Evolutionary conservation across 148 eudicot species (phyloP), one percentile per base, ranked within the genome.

Genomic region (Nyssa sinensis): DNA sequence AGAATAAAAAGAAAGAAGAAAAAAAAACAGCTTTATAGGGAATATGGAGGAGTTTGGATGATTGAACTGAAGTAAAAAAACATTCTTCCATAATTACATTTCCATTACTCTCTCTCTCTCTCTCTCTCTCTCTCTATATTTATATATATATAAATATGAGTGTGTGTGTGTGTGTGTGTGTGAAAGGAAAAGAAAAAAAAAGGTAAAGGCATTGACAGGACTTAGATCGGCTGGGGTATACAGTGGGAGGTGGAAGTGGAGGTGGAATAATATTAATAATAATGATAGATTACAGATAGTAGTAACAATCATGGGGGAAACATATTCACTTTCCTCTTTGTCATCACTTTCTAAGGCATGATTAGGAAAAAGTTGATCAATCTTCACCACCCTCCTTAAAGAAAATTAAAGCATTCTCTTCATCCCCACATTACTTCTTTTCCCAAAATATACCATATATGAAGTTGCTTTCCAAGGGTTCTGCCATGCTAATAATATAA

Each of bases 261-360:
- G 69, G 81, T 78, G 77, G 73, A 75, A 75, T 75, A 59, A 75
- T 75, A 24, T 24, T 34, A 37, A 37, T 25, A 66, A 66, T 60
- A 27, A 55, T 33, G 23, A 58, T 70, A 32, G 28, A n/a, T n/a
- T n/a, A n/a, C n/a, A n/a, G n/a, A n/a, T n/a, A n/a, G n/a, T 55
- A 35, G 44, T 17, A 72, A 77, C 64, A 74, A 78, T 84, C 74
- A 69, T 74, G 62, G 63, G 59, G 73, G 58, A 78, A 78, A 63
- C 77, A 79, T 77, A 77, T 72, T 70, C 80, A 78, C 79, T 81
- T 80, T 78, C 77, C 75, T 83, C 88, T 75, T 66, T 86, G 86
- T 80, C 84, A 83, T 86, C 77, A 76, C 86, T 83, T 80, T 83
- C 79, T 62, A 80, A 73, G 78, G 80, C 84, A 83, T 83, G 70